Conservation (phyloP, 805 yeast genomes). For the Candida yuanshanica region DNA sequence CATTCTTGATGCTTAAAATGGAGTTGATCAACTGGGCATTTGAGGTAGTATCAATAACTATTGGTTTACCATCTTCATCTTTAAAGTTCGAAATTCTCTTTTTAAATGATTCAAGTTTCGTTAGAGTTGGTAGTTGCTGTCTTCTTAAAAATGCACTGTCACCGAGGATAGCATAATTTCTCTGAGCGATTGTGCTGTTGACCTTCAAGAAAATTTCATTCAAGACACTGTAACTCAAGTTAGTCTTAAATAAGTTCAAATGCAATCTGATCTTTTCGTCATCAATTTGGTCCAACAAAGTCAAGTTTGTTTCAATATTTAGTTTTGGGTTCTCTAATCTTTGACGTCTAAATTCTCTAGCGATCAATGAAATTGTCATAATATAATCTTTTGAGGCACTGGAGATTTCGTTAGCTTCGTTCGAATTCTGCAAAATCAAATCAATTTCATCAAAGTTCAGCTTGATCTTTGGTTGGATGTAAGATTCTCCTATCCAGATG, state of each 20-base stretch:
- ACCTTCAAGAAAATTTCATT: constrained; percentile 77
- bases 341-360: constrained; percentile 65
- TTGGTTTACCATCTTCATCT: constrained; percentile 26
- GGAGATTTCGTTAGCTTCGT: constrained; percentile 22
- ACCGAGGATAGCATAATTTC: constrained; percentile 68
- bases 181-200: constrained; percentile 81
- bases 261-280: constrained; percentile 74
- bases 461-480: constrained; percentile 56
- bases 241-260: constrained; percentile 65
- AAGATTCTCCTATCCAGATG: constrained; percentile 70
- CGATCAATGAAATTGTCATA: constrained; percentile 56
- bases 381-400: constrained; percentile 62
- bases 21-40: constrained; percentile 70
- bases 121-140: constrained; percentile 77
- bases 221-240: constrained; percentile 50
- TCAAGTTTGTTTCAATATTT: constrained; percentile 43
- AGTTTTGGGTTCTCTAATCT: constrained; percentile 47
- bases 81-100: constrained; percentile 64
- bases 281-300: constrained; percentile 74
- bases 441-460: constrained; percentile 54
- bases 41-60: constrained; percentile 59
- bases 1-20: constrained; percentile 56
- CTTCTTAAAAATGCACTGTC: constrained; percentile 80
- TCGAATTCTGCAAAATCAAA: constrained; percentile 34
- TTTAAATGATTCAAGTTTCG: constrained; percentile 74